Evolutionary conservation across 1,139 yeast species (phyloP).

Genomic region (Saccharomyces hybrid): DNA sequence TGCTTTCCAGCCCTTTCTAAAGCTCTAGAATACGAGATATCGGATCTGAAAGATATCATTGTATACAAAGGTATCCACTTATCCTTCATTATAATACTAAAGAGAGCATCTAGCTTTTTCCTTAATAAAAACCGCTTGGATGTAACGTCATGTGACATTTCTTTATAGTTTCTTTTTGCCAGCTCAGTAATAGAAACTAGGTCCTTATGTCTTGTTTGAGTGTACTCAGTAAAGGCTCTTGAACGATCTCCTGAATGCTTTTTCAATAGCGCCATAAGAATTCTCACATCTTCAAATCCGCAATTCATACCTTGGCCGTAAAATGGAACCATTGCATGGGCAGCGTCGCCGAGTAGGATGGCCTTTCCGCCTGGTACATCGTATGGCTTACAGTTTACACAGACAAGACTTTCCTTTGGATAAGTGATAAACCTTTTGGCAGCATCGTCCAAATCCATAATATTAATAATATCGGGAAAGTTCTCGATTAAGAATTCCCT

Average conservation of each 20-base stretch:
- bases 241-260: slow-evolving; percentile 37
- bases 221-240: slow-evolving; percentile 51
- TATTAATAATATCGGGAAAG: slow-evolving; percentile 66
- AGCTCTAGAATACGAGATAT: slow-evolving; percentile 70
- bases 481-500: slow-evolving; percentile 47
- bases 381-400: slow-evolving; percentile 61
- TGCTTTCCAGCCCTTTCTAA: slow-evolving; percentile 48
- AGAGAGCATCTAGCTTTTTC: slow-evolving; percentile 57
- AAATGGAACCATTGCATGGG: slow-evolving; percentile 95
- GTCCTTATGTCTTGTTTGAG: slow-evolving; percentile 53
- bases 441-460: slow-evolving; percentile 57
- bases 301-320: slow-evolving; percentile 98
- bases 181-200: slow-evolving; percentile 67
- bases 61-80: slow-evolving; percentile 83
- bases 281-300: slow-evolving; percentile 84
- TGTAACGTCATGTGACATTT: slow-evolving; percentile 80
- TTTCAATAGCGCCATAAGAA: slow-evolving; percentile 52
- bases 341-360: slow-evolving; percentile 82
- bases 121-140: slow-evolving; percentile 56
- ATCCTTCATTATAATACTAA: slow-evolving; percentile 51
- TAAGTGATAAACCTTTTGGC: slow-evolving; percentile 46
- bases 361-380: slow-evolving; percentile 52
- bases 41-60: slow-evolving; percentile 85
- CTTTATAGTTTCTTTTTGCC: slow-evolving; percentile 75
- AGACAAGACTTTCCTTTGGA: slow-evolving; percentile 73